These are phyloP conservation scores for Colletotrichum endophyticum DNA, from an alignment of 2,329 filamentous ascomycete species.

Conservation along the genomic window DNA sequence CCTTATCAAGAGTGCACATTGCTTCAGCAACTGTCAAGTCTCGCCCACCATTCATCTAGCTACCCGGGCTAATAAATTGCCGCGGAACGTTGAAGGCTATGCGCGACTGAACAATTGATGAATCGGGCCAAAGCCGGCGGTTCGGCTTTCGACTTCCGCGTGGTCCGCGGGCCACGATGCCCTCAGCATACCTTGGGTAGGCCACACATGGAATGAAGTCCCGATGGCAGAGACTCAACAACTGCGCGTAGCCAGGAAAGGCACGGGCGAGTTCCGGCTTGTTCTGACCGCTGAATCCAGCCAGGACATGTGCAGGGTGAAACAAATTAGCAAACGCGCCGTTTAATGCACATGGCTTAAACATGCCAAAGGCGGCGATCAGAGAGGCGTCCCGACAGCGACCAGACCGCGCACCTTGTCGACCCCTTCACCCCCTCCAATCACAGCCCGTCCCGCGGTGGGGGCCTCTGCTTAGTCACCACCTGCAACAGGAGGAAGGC, in stretches of 20 bases:
- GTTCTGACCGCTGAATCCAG: not conserved
- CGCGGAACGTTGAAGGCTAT: not conserved
- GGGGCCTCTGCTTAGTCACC: not conserved
- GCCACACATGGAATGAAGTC: not conserved
- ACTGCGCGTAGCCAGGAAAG: not conserved
- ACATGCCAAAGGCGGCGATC: not conserved
- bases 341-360: not conserved
- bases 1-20: not conserved
- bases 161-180: not conserved
- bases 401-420: not conserved
- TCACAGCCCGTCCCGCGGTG: not conserved
- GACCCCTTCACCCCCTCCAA: not conserved
- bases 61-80: not conserved
- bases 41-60: not conserved
- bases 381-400: not conserved
- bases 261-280: not conserved
- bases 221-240: not conserved
- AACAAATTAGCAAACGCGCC: not conserved
- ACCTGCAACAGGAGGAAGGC: not conserved
- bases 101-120: not conserved
- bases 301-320: not conserved
- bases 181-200: not conserved
- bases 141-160: not conserved
- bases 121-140: not conserved
- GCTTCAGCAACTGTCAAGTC: not conserved